Conservation (phyloP, 495 filamentous ascomycete genomes). For the Lasiosphaeriaceae sp. region DNA sequence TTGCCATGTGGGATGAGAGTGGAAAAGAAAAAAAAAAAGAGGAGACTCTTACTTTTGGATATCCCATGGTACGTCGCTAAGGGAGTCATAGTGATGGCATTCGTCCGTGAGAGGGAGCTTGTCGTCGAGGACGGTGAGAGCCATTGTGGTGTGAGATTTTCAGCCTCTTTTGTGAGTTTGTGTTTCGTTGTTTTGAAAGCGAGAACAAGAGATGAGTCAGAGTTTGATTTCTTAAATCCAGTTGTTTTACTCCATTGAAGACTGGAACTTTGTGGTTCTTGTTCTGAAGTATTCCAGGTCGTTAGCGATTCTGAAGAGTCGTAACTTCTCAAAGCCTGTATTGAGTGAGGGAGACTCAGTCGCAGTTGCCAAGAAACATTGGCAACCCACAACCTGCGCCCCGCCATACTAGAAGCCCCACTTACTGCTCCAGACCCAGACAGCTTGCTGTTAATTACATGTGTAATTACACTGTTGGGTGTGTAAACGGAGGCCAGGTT, state of each 20-base stretch:
- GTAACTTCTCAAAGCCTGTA: too few relatives aligned
- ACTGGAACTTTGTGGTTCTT: not conserved
- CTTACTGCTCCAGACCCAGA: not conserved
- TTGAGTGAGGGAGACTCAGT: not conserved
- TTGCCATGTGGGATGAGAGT: not conserved
- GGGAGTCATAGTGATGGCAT: slow-evolving; percentile 61
- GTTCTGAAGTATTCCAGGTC: not conserved
- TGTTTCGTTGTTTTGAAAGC: too few relatives aligned
- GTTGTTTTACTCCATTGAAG: too few relatives aligned
- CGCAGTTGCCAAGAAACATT: not conserved
- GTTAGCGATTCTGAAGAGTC: not conserved
- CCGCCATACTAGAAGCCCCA: not conserved
- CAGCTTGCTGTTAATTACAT: not conserved
- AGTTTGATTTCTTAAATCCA: too few relatives aligned
- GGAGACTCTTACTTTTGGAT: slow-evolving; percentile 64
- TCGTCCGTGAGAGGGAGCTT: slow-evolving; percentile 44
- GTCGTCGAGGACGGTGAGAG: slow-evolving; percentile 12
- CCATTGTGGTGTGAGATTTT: slow-evolving; percentile 1
- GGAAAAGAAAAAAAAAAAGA: not conserved
- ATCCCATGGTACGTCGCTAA: slow-evolving; percentile 66
- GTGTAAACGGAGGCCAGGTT: too few relatives aligned
- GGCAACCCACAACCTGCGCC: not conserved
- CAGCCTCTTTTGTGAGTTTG: not conserved
- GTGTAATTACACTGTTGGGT: not conserved
- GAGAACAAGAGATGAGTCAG: too few relatives aligned